Evolutionary conservation across 495 filamentous ascomycete genomes (phyloP), one percentile per base, ranked within the genome.

Genomic region (Durotheca rogersii): DNA sequence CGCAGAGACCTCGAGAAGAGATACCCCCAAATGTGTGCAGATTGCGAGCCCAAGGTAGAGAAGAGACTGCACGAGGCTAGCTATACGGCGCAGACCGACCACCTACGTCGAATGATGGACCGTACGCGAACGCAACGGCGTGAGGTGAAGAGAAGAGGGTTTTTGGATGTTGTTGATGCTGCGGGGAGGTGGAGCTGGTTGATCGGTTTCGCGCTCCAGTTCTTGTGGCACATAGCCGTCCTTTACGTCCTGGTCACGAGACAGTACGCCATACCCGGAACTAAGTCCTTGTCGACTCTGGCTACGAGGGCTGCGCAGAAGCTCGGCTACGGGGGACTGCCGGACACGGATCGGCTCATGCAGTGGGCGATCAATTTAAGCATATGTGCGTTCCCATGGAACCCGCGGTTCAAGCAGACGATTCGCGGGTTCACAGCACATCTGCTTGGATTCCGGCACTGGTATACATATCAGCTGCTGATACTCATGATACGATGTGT

Each of bases 11-110:
- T 93, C 30, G 89, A 94, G 67, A 72, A 82, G 50, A 76, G 81
- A 38, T 95, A 93, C 67, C 90, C 90, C 7, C 88, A 90, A 59
- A 81, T 94, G 20, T 96, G 90, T 72, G 79, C 76, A 40, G 71
- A 80, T 12, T 96, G 90, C 65, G 82, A 85, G 50, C 82, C 84
- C 5, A 73, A 65, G 23, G 89, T 88, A 14, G 75, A 76, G 31
- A 64, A 75, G 44, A 79, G 81, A 48, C 82, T 95, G 16, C 72
- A 80, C 25, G 70, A 80, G 49, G 79, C 88, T 2, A 81, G 76
- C 0, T 92, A 92, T 66, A 84, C 82, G 30, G 89, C 89, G 7
- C 88, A 89, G 64, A 81, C 89, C 15, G 87, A 93, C 64, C 75
- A 87, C 57, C 69, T 93, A 20, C 68, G 86, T 41, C 80, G 84